Evolutionary conservation across 148 eudicot genomes (phyloP), one percentile per base, ranked within the genome.

Genomic region (Fagopyrum tataricum): DNA sequence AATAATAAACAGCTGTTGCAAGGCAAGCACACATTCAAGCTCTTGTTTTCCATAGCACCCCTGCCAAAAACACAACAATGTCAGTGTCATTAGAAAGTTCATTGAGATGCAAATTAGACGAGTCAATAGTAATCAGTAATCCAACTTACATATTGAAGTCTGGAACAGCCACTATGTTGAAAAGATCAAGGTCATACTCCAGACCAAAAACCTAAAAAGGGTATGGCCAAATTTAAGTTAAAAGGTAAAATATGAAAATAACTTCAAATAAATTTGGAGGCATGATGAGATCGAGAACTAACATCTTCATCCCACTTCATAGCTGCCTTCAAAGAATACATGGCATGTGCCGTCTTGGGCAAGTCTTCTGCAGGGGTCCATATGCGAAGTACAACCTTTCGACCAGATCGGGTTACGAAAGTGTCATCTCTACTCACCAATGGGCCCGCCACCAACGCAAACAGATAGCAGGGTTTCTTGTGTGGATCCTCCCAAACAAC

Each of bases 261-360:
- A 31, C n/a, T 64, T 64, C 44, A 37, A 7, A 39, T 37, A 37
- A 64, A 64, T 64, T 4, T 64, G 47, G 72, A 49, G 40, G 52
- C 13, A 46, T 56, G 26, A 40, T 3, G 46, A 66, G 23, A n/a
- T 39, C 26, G 80, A 66, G 58, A 15, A 76, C 95, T 73, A 48
- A 92, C 99, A 79, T 96, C 97, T 79, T 96, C 99, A 79, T 96
- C 99, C 99, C 99, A 96, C 82, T 96, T 96, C 99, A 96, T 96
- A 24, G 99, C 92, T 7, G 94, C 94, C 87, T 96, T 92, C 42
- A 96, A 90, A 77, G 97, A 96, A 82, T 96, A 90, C 99, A 96
- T 96, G 59, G 99, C 99, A 85, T 96, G 99, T 15, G 62, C 89
- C 43, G 99, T 96, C 76, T 96, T 96, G 37, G 96, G 94, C 74